Conservation (phyloP, 148 eudicot genomes). For the Rhododendron ferrugineum region DNA sequence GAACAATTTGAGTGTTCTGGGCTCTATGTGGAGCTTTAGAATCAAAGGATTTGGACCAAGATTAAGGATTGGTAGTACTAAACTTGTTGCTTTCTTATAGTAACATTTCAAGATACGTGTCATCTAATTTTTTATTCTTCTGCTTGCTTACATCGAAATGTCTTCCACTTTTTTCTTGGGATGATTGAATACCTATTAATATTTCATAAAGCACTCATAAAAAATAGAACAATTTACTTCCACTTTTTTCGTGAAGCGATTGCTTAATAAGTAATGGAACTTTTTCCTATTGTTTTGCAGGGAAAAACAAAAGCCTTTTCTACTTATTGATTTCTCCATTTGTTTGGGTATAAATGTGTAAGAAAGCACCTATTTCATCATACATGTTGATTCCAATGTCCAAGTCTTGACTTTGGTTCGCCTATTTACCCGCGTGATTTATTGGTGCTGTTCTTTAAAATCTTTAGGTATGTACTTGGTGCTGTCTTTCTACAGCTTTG, state of each 20-base stretch:
- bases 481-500: conserved; percentile 65
- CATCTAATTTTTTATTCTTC: neutral
- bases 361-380: conserved; percentile 15
- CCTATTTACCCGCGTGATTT: neutral
- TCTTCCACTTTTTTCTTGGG: neutral
- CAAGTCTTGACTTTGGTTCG: neutral
- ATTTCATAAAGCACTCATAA: neutral
- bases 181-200: neutral
- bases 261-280: neutral
- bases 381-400: neutral
- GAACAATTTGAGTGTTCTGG: neutral
- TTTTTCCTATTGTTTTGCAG: conserved; percentile 24
- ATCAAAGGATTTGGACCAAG: neutral
- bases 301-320: conserved; percentile 36
- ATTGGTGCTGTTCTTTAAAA: neutral
- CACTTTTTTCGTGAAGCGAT: neutral
- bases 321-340: conserved; percentile 52
- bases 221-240: neutral
- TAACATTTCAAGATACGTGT: neutral
- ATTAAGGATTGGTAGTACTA: neutral
- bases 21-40: neutral
- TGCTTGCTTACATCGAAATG: neutral
- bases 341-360: conserved; percentile 54
- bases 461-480: conserved; percentile 51
- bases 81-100: conserved; percentile 1